Base-by-base conservation (phyloP, 1,284 basidiomycete genomes). In the Irpex sp. region DNA sequence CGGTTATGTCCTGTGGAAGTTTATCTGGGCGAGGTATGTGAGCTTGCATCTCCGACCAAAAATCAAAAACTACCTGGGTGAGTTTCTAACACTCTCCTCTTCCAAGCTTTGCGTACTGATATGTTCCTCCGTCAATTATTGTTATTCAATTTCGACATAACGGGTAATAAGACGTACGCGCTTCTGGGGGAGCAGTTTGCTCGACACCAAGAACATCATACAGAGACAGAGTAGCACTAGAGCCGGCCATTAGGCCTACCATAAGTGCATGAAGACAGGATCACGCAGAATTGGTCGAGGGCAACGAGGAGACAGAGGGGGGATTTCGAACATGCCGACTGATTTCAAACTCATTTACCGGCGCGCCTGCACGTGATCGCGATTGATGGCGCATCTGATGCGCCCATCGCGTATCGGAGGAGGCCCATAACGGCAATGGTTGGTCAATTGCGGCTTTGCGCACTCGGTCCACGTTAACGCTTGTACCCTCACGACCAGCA, bases 71-170 rank as follows among this genome's bases (percentile, higher is more conserved):
- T 73, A 73, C 85, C 84, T 57, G 86, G 86, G 68, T 88, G 86
- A 5, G 85, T 87, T 64, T 82, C 76, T 34, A 88, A 74, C 3
- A 84, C 83, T 71, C 77, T 81, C 67, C 81, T 79, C 75, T 83
- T 86, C 76, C 87, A 87, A 38, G 85, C 86, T 68, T 82, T 86
- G 67, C 85, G 82, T 63, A 88, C 86, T 87, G 68, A 59, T 5
- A n/a, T 48, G 37, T 56, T 17, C 17, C 21, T 51, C 19, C 19
- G 7, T n/a, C 52, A 62, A 11, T 40, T 4, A 7, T 17, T 44
- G 51, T n/a, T 26, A 26, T 26, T 2, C 26, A 26, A 26, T 26
- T 26, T n/a, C 17, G 38, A 49, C 26, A 19, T 37, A 63, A 19
- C 11, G 54, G 51, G 59, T 31, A 54, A 49, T n/a, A 13, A 40